Base-by-base conservation (phyloP, 306 rosid species). In the Lotus japonicus region DNA sequence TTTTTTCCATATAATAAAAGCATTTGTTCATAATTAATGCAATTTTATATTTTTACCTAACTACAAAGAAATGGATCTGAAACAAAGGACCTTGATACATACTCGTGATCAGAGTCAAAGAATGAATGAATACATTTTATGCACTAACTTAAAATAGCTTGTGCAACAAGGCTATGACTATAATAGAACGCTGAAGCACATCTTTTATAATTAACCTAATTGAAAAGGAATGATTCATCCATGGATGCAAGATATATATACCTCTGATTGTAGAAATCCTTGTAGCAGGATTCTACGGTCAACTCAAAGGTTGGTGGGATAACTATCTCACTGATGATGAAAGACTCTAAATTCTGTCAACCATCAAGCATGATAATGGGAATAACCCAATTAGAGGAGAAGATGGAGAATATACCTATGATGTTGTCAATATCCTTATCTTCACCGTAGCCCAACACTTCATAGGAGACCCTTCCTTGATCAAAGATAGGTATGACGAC, bases 111-210 rank as follows among this genome's bases (percentile, higher is more conserved):
- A 70, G 60, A 23, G 52, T 44, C 5, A 16, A 41, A 43, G 23
- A 41, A 56, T 64, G 62, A 77, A 64, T 38, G 44, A 45, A 64
- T 64, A 45, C 43, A 42, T 4, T n/a, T 23, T 38, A 11, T 13
- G 53, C 53, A 21, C 53, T 26, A 50, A 72, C 61, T 71, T 48
- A 19, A 39, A 72, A 51, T 55, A 63, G 48, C 21, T 63, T 77
- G 66, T 58, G 23, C 39, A 69, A 58, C 23, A 75, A 3, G 58
- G 36, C 43, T 46, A 58, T n/a, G 61, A 66, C 68, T 18, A 54
- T 7, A 1, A 44, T 13, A 33, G 4, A 71, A 36, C 19, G 23
- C 55, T 9, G 48, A 18, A 35, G 23, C 44, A 69, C 55, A 11
- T 26, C 56, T 44, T 26, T 43, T 26, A 15, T 44, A 33, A 16